Evolutionary conservation across 306 rosid genomes (phyloP).

Genomic region (Lathyrus tuberosus): DNA sequence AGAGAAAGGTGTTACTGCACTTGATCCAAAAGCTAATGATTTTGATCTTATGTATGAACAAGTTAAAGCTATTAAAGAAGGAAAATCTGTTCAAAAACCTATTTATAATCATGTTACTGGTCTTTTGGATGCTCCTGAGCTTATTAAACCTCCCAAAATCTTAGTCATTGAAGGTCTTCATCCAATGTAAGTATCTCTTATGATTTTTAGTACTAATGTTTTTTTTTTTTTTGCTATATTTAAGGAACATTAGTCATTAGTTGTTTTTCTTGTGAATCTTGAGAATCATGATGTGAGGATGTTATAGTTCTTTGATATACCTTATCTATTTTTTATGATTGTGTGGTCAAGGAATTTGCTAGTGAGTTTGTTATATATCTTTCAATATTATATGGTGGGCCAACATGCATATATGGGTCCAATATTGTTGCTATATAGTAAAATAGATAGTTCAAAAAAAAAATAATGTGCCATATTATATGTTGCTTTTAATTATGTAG

Average conservation of each 20-base stretch:
- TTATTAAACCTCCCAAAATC: slow-evolving; percentile 92
- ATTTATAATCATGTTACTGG: slow-evolving; percentile 96
- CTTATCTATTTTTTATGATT: slow-evolving; percentile 50
- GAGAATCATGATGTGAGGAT: slow-evolving; percentile 25
- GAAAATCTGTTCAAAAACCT: slow-evolving; percentile 76
- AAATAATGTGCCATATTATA: background rate
- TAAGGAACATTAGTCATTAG: slow-evolving; percentile 14
- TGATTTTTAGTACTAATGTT: too few species aligned
- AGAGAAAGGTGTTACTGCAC: slow-evolving; percentile 93
- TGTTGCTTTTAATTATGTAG: too few species aligned
- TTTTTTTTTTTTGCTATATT: background rate
- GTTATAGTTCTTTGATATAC: slow-evolving; percentile 37
- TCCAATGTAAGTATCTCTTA: slow-evolving; percentile 78
- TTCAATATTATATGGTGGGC: slow-evolving; percentile 43
- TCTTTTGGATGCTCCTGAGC: slow-evolving; percentile 92
- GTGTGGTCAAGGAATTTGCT: slow-evolving; percentile 52
- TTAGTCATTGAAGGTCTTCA: slow-evolving; percentile 98
- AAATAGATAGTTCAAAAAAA: too few species aligned
- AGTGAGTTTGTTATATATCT: slow-evolving; percentile 39
- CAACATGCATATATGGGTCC: slow-evolving; percentile 34
- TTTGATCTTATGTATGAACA: slow-evolving; percentile 98
- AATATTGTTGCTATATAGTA: slow-evolving; percentile 5
- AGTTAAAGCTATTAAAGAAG: slow-evolving; percentile 84
- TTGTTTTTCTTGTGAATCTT: slow-evolving; percentile 36
- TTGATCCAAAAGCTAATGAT: slow-evolving; percentile 90